Evolutionary conservation across 1,284 basidiomycete species (phyloP).

Genomic region (Waitea zeae): DNA sequence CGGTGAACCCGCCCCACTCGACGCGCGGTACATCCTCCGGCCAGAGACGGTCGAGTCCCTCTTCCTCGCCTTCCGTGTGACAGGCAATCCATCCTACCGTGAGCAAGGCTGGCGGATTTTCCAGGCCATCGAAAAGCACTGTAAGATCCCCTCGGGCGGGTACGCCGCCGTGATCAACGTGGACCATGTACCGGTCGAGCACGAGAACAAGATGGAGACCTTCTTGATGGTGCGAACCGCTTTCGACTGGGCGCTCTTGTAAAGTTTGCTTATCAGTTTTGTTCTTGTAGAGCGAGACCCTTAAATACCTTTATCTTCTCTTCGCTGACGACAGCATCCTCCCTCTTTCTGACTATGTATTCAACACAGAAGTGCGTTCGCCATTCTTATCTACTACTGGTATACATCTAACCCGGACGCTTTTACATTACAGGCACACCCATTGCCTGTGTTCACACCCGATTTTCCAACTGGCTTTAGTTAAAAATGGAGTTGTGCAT

Average conservation of each 20-base stretch:
- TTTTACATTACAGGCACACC: conserved; percentile 32
- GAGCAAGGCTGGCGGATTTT: conserved; percentile 85
- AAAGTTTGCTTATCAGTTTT: conserved; percentile 1
- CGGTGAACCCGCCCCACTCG: conserved; percentile 24
- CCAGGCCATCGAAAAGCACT: conserved; percentile 76
- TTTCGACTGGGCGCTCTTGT: neutral
- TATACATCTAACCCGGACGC: neutral
- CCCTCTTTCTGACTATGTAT: conserved; percentile 25
- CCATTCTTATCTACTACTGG: conserved; percentile 66
- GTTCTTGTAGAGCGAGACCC: conserved; percentile 57
- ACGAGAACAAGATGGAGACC: conserved; percentile 90
- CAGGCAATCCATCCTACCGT: conserved; percentile 71
- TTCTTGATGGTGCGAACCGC: conserved; percentile 59
- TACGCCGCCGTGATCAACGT: conserved; percentile 82
- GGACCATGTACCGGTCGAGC: conserved; percentile 44
- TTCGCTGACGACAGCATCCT: conserved; percentile 65
- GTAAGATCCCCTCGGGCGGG: conserved; percentile 58
- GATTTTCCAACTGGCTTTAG: conserved; percentile 33
- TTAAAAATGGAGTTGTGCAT: no score
- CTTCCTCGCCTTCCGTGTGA: conserved; percentile 76
- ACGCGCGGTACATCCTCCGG: conserved; percentile 19
- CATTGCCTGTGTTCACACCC: conserved; percentile 45
- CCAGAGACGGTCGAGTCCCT: conserved; percentile 93
- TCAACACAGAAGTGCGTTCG: conserved; percentile 62
- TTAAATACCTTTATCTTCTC: conserved; percentile 88